Evolutionary conservation across 371 early-diverging fungal species (phyloP), one percentile per base, ranked within the genome.

Genomic region (Mortierella sp.): DNA sequence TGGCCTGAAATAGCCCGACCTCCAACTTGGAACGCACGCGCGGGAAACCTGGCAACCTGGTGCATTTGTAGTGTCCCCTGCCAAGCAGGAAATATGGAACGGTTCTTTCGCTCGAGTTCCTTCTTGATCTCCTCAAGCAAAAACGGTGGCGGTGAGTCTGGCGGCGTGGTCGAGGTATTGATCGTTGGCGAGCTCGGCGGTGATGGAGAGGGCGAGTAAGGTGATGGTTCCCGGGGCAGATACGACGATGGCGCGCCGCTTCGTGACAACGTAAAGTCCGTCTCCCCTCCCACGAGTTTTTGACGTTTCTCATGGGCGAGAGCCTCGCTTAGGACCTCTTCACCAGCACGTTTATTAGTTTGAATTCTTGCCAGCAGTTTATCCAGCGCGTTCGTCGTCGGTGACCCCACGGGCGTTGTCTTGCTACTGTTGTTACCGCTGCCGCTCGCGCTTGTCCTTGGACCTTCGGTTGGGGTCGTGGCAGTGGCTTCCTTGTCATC

Each of bases 51-150:
- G 9, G 88, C 88, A 1, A 92, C 92, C 30, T 86, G 84, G 0
- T 87, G 90, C 94, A 93, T 93, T 50, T 86, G 85, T 37, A 92
- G 80, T 2, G 82, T 80, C 4, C 94, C 94, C 25, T 83, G 74
- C 94, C 94, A 93, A 29, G 91, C 82, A 1, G 81, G 67, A 18
- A 79, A 69, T 7, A 60, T 56, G 15, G 63, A 29, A 46, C 68
- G 57, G 28, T 51, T 21, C 30, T 51, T 68, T 21, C 48, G 59
- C 19, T 81, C 74, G 26, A 60, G 6, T 1, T 57, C 53, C 29
- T 52, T 28, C 66, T 79, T 61, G 45, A 68, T 48, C 14, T 74
- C 76, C 68, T 73, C 74, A 50, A 74, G 67, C 69, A 74, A 70
- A 79, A 48, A 66, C 61, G 63, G 82, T 7, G 80, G 80, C 16